Evolutionary conservation across 768 basidiomycete species (phyloP), one percentile per base, ranked within the genome.

Genomic region (Trichaptum fuscoviolaceum): DNA sequence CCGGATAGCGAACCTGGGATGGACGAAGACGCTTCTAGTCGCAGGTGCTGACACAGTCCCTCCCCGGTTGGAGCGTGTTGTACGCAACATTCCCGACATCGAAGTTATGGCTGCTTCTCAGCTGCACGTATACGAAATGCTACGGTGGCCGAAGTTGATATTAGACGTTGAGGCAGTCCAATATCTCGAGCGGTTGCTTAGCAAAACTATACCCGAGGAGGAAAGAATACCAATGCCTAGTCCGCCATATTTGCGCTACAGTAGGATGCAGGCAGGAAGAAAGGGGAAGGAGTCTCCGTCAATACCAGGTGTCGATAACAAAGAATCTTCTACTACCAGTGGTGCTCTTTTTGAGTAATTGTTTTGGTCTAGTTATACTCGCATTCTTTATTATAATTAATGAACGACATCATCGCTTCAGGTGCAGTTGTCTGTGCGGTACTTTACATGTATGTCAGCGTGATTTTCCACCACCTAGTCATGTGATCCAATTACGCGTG

Each of bases 141-240:
- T 98, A 72, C 91, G 87, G 76, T 93, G 93, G 87, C 86, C 87
- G 66, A 86, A 91, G 71, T 77, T 95, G 34, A 81, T 97, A 36
- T 72, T 98, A 74, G 96, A 98, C 73, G 73, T 90, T 67, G 84
- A 86, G 64, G 93, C 94, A 2, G 87, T 95, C n/a, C 88, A 94
- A 42, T 84, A 82, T 70, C 83, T 95, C 59, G 91, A 93, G 76
- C 80, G 81, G 70, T 84, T 80, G 58, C 79, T 93, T 30, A 80
- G 82, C 68, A 87, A 87, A 62, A 71, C 69, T 58, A 27, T 61
- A 25, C 59, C 59, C 30, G 59, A 61, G 30, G 24, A 61, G 3
- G 12, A 25, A 23, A 25, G 59, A 17, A 25, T 34, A 34, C 59
- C 59, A 7, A 34, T 34, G 24, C 24, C 30, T 23, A 25, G 59